These are phyloP conservation scores for Neurospora sp. DNA, from an alignment of 495 filamentous ascomycete genomes.

Conservation along the genomic window DNA sequence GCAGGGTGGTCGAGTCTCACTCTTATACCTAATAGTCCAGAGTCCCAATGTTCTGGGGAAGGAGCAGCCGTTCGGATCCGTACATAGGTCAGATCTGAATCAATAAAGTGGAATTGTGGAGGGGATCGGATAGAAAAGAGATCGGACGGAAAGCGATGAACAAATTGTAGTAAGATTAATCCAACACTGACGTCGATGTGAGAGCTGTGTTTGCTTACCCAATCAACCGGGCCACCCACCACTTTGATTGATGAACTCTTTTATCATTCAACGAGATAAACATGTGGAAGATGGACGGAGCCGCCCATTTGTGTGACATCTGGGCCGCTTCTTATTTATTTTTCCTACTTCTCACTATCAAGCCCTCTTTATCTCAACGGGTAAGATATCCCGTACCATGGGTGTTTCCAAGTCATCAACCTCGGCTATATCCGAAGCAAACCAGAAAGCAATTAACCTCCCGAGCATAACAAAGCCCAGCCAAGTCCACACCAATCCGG, in stretches of 20 bases:
- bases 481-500: not conserved
- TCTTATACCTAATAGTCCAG: not conserved
- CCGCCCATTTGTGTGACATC: not conserved
- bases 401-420: not conserved
- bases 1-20: not conserved
- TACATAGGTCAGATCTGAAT: not conserved
- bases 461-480: not conserved
- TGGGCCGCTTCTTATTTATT: not conserved
- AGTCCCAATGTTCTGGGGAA: not conserved
- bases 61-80: not conserved
- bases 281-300: not conserved
- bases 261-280: not conserved
- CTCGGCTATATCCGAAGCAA: not conserved
- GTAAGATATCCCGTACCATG: not conserved
- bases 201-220: not conserved
- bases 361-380: not conserved
- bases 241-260: not conserved
- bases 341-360: not conserved
- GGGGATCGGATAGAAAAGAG: not conserved
- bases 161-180: not conserved
- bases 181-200: not conserved
- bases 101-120: not conserved
- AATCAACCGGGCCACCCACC: not conserved
- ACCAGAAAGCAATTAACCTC: not conserved
- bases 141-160: not conserved